These are phyloP conservation scores for Dichotomocladium elegans DNA, from an alignment of 371 early-diverging fungal genomes.

Conservation along the genomic window DNA sequence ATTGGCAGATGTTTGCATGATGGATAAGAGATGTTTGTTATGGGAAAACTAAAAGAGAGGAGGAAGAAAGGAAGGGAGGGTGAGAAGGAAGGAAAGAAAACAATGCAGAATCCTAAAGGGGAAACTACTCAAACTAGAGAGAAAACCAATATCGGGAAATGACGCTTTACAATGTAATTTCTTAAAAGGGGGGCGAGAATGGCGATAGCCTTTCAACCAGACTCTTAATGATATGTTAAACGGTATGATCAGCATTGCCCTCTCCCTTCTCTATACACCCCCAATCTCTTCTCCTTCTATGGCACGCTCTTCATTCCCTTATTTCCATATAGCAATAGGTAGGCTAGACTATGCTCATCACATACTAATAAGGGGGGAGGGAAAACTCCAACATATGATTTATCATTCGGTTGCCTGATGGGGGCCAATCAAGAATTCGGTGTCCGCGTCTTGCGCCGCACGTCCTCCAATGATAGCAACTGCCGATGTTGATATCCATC, in stretches of 20 bases:
- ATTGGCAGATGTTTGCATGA: too few species aligned
- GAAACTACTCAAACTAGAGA: too few species aligned
- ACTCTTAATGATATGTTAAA: too few species aligned
- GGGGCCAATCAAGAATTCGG: too few species aligned
- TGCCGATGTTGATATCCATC: constrained; percentile 2
- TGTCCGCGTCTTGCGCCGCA: too few species aligned
- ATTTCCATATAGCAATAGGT: too few species aligned
- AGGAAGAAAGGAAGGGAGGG: constrained; percentile 4
- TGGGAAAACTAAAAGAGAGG: constrained; percentile 2
- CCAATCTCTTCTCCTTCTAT: not conserved
- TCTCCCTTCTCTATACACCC: not conserved
- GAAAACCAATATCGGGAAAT: constrained; percentile 2
- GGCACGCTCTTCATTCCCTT: not conserved
- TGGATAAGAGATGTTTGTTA: constrained; percentile 1
- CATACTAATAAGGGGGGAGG: not conserved
- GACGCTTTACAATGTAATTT: too few species aligned
- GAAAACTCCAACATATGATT: not conserved
- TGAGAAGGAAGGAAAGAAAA: constrained; percentile 4
- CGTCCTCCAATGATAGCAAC: not conserved
- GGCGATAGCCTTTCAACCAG: too few species aligned
- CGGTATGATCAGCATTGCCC: not conserved
- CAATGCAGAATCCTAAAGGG: constrained; percentile 1
- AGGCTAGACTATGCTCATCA: not conserved
- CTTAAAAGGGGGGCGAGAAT: too few species aligned
- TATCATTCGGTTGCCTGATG: not conserved